Base-by-base conservation (phyloP, 306 rosid species). In the Castanea crenata region DNA sequence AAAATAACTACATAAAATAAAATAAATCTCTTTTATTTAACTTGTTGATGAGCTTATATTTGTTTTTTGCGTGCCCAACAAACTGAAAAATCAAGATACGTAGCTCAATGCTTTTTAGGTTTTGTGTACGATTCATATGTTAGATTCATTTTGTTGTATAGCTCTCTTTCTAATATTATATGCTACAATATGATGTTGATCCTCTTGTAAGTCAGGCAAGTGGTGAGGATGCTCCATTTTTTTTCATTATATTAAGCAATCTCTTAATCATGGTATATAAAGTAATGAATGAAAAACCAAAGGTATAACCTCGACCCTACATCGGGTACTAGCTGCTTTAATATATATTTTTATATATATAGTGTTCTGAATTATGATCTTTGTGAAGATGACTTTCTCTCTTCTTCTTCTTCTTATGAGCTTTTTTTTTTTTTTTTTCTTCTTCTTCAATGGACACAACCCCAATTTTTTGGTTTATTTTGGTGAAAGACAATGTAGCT, bases 21-120 rank as follows among this genome's bases (percentile, higher is more conserved):
- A 16, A 16, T 10, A 31, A 62, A 51, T 1, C 23, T 21, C 15
- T n/a, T 32, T 31, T 61, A 27, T 10, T 67, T 67, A 19, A 19
- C 25, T 62, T 69, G 9, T 15, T 51, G 21, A 38, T 61, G 49
- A 49, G 2, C 63, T 46, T 20, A 11, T 34, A 4, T 76, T 71
- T 61, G 74, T 62, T 35, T 44, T 18, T 38, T 69, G 55, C 61
- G 81, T 20, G 19, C 69, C 81, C 62, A 63, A 76, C 73, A 46
- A 56, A 69, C 55, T 61, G 20, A 52, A 69, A 55, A 78, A 82
- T 77, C 29, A 34, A 62, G 41, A 38, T 71, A 56, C 69, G 75
- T 56, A 84, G 82, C 62, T 76, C 79, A 23, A 65, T 5, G 77
- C 75, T 69, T 13, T 65, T 63, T 6, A 4, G 5, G 15, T 25